phyloP scores from a whole-genome alignment of 257 asterid genomes.

The Solanum etuberosum region DNA sequence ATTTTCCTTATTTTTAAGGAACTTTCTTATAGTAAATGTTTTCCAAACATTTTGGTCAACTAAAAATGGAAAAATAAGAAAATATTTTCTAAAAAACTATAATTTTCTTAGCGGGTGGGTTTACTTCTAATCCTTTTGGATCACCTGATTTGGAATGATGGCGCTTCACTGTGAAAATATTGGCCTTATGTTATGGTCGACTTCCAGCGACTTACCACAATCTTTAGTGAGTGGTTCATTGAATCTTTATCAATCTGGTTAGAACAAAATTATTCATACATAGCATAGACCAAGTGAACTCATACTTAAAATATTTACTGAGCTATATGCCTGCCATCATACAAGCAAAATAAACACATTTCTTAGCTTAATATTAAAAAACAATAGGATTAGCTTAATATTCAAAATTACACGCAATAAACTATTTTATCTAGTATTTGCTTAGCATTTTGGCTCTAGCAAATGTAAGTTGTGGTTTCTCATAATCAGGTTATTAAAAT shows the following conservation, averaged over 20 bases:
- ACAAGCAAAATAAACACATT: background rate
- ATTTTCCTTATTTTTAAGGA: no score
- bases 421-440: no score
- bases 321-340: background rate
- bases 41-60: background rate
- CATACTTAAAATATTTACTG: background rate
- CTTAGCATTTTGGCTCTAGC: no score
- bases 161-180: background rate
- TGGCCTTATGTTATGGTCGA: background rate
- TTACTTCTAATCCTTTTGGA: background rate
- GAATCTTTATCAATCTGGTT: background rate
- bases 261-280: background rate
- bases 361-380: background rate
- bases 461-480: no score
- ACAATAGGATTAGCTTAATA: background rate
- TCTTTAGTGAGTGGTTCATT: background rate
- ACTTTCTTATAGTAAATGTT: no score
- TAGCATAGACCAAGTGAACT: background rate
- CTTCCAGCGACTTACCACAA: background rate
- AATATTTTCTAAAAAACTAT: background rate
- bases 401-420: no score
- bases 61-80: background rate
- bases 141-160: background rate
- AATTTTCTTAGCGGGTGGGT: background rate
- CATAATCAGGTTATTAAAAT: no score